Conservation (phyloP, 345 rosid genomes). For the Reutealis trisperma region DNA sequence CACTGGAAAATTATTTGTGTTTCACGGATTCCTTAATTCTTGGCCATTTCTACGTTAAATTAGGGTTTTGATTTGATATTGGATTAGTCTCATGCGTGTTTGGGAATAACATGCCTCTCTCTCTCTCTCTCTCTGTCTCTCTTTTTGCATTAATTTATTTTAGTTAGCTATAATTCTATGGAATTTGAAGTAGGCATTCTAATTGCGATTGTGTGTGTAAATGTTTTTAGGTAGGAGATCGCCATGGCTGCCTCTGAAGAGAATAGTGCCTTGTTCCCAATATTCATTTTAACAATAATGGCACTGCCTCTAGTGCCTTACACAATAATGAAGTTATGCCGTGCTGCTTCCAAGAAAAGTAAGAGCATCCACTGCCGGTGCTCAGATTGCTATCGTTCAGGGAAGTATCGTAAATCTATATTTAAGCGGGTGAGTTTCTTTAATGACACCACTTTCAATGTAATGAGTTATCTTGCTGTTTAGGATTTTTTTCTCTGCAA, state of each 20-base stretch:
- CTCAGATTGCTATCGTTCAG: conserved; percentile 71
- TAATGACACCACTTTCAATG: background rate
- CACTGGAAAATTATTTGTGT: background rate
- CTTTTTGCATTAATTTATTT: background rate
- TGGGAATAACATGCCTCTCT: background rate
- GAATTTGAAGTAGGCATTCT: background rate
- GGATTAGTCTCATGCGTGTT: background rate
- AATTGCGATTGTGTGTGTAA: background rate
- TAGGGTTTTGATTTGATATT: background rate
- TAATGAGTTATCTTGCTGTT: background rate
- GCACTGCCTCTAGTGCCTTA: conserved; percentile 92
- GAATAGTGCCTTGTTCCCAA: conserved; percentile 84
- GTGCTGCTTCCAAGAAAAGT: conserved; percentile 65
- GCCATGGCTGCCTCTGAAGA: conserved; percentile 93
- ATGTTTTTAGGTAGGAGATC: conserved; percentile 12
- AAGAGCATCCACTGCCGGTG: conserved; percentile 84
- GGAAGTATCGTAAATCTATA: conserved; percentile 84
- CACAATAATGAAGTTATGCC: conserved; percentile 67
- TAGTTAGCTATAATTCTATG: background rate
- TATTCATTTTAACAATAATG: conserved; percentile 93
- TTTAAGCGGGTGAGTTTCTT: conserved; percentile 61
- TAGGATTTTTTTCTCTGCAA: background rate
- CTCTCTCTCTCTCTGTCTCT: background rate
- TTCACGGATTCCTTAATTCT: background rate
- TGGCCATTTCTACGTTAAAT: background rate